Evolutionary conservation across 2,329 filamentous ascomycete species (phyloP), one percentile per base, ranked within the genome.

Genomic region (Magnaporthiopsis rhizophila): DNA sequence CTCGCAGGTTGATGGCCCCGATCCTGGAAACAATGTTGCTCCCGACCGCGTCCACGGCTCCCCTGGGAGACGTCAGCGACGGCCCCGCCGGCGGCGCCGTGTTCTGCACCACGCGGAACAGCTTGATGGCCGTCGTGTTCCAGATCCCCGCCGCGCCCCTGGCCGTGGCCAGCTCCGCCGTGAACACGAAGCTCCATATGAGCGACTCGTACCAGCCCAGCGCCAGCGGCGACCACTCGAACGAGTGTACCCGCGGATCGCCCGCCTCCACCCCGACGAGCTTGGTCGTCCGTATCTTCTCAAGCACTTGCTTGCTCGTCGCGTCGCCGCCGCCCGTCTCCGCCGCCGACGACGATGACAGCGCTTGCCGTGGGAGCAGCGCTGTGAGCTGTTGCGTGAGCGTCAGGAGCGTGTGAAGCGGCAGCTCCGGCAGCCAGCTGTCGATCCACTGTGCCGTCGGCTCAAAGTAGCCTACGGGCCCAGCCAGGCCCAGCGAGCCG

Each of bases 121-220:
- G 80, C 73, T 89, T 90, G 74, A 99, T 91, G 2, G 82, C 81
- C 0, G 95, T 98, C 50, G 92, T 90, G 72, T 94, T 97, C 94
- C 95, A 99, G 1, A 97, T 88, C 9, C 95, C 94, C 38, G 93
- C 91, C 2, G 91, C 93, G 36, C 93, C 93, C 72, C 89, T 93
- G 0, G 89, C 86, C 34, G 94, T 86, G 65, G 92, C 87, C 87
- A 97, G 91, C 78, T 99, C 95, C 70, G 88, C 89, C 34, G 90
- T 88, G 74, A 97, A 98, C 63, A 97, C 87, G 70, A 97, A 91
- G 21, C 92, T 89, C 95, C 95, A 99, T 12, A 99, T 81, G 15
- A 98, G 81, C 6, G 91, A 94, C 75, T 97, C 92, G 74, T 98
- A 97, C 95, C 95, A 98, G 61, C 93, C 94, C 62, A 98, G 81